Evolutionary conservation across 352 stramenopile genomes (phyloP).

Genomic region (Globisporangium okanoganense): DNA sequence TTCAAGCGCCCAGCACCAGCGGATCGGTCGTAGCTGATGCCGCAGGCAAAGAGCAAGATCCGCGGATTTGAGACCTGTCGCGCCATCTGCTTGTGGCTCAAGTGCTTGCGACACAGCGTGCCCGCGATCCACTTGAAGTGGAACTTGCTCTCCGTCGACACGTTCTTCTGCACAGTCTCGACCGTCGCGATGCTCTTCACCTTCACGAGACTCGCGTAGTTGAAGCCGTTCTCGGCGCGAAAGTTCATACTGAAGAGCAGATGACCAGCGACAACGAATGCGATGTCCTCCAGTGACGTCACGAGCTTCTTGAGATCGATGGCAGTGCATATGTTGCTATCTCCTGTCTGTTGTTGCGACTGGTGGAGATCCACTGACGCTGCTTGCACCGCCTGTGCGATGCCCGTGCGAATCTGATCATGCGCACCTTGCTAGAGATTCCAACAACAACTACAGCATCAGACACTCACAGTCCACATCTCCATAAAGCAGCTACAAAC

Average conservation of each 20-base stretch:
- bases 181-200: slow-evolving; percentile 79
- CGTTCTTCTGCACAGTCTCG: slow-evolving; percentile 55
- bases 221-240: slow-evolving; percentile 66
- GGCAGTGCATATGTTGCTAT: slow-evolving; percentile 10
- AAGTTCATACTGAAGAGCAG: slow-evolving; percentile 84
- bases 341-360: neutral
- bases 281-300: slow-evolving; percentile 62
- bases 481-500: neutral
- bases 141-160: slow-evolving; percentile 61
- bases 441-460: slow-evolving; percentile 5
- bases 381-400: slow-evolving; percentile 36
- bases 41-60: slow-evolving; percentile 95
- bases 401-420: slow-evolving; percentile 52
- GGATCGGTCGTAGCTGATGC: slow-evolving; percentile 95
- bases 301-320: slow-evolving; percentile 42
- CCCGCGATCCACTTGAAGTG: slow-evolving; percentile 95
- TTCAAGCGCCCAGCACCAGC: slow-evolving; percentile 82
- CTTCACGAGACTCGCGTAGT: slow-evolving; percentile 73
- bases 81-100: slow-evolving; percentile 97
- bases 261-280: slow-evolving; percentile 69
- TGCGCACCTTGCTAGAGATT: slow-evolving; percentile 49
- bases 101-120: slow-evolving; percentile 94
- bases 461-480: neutral
- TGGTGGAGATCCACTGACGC: slow-evolving; percentile 24
- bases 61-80: slow-evolving; percentile 90